These are phyloP conservation scores for Hydrangea macrophylla DNA, from an alignment of 148 eudicot genomes.

Conservation along the genomic window DNA sequence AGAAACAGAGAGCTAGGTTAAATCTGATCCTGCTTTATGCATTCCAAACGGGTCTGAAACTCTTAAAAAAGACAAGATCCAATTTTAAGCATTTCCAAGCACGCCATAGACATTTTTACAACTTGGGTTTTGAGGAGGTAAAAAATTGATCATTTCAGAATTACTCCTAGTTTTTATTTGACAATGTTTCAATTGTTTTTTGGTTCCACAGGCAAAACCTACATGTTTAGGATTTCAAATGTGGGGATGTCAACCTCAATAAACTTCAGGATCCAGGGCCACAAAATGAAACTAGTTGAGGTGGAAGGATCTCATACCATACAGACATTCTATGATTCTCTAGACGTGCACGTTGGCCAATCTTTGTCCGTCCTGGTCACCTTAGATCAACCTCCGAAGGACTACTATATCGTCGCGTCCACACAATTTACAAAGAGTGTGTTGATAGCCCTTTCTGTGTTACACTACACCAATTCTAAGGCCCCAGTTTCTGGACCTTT, in stretches of 20 bases:
- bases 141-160: no score
- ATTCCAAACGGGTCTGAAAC: no score
- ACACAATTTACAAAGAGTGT: conserved; percentile 57
- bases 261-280: conserved; percentile 90
- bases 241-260: conserved; percentile 70
- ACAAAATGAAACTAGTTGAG: conserved; percentile 81
- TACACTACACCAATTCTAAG: conserved; percentile 70
- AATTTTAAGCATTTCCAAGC: background rate
- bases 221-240: conserved; percentile 85
- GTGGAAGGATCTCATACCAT: conserved; percentile 86
- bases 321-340: conserved; percentile 64
- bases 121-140: background rate
- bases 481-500: conserved; percentile 66
- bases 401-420: conserved; percentile 85
- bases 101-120: background rate
- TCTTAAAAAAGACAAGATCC: no score
- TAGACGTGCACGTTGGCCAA: conserved; percentile 93
- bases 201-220: conserved; percentile 78
- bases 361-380: conserved; percentile 79
- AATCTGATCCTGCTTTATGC: no score
- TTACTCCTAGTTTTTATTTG: background rate
- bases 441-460: conserved; percentile 48
- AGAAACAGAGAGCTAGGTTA: no score
- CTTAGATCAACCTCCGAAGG: conserved; percentile 73
- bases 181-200: background rate